A percentile compares a stretch with the other conserved stretches of the same genome.
These are phyloP conservation scores for Crepidotus variabilis DNA, from an alignment of 768 basidiomycete species.

Conservation along the genomic window DNA sequence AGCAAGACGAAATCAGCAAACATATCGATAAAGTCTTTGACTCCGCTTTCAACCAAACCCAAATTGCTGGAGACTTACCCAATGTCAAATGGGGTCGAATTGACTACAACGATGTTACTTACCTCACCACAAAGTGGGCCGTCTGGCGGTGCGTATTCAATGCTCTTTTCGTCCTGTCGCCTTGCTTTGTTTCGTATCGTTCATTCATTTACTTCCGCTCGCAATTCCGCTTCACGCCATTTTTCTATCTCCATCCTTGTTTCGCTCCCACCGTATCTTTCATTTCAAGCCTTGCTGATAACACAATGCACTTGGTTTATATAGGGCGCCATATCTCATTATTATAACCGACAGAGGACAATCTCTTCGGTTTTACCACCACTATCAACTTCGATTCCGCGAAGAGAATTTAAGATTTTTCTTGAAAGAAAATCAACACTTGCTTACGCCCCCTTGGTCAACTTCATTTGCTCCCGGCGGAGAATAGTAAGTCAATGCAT, in stretches of 20 bases:
- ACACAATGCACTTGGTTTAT: not conserved
- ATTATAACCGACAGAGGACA: conserved; percentile 68
- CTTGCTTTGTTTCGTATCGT: not conserved
- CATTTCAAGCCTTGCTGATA: not conserved
- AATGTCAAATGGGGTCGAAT: conserved; percentile 81
- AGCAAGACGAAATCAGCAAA: conserved; percentile 64
- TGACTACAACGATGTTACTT: conserved; percentile 83
- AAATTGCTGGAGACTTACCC: conserved; percentile 57
- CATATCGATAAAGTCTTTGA: conserved; percentile 74
- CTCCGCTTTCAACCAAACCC: conserved; percentile 61
- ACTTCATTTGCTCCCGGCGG: conserved; percentile 75
- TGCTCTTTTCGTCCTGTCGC: not conserved
- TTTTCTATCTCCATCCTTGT: not conserved
- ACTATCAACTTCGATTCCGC: conserved; percentile 56
- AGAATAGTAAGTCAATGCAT: conserved; percentile 41
- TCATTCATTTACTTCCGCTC: not conserved
- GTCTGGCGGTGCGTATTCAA: conserved; percentile 68
- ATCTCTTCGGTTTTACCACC: conserved; percentile 77
- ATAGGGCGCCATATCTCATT: conserved; percentile 75
- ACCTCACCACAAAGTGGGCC: conserved; percentile 80
- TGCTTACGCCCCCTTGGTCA: conserved; percentile 62
- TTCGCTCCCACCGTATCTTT: not conserved
- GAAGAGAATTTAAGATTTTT: conserved; percentile 62
- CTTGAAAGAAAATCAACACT: conserved; percentile 62
- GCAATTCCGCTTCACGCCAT: not conserved